Conservation (phyloP, 441 rosid genomes). For the Breynia disticha region DNA sequence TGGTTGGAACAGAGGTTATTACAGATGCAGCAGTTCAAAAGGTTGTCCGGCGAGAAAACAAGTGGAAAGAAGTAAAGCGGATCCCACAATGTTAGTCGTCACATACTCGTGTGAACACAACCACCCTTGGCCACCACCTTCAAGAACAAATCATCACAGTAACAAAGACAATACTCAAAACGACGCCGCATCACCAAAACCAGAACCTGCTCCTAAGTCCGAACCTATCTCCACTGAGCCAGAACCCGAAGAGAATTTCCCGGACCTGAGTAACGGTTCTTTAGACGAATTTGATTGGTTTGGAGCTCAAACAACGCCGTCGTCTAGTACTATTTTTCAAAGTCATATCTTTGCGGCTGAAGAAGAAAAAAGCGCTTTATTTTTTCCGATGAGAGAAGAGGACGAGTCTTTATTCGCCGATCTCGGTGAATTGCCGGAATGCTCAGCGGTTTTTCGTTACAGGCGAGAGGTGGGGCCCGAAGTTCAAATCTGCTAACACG, state of each 20-base stretch:
- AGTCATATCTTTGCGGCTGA: slow-evolving; percentile 48
- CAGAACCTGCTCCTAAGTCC: not conserved
- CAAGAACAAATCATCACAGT: slow-evolving; percentile 35
- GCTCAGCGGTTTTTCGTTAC: slow-evolving; percentile 64
- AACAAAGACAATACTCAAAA: slow-evolving; percentile 8
- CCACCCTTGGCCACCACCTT: slow-evolving; percentile 68
- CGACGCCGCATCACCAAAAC: not conserved
- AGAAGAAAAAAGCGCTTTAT: slow-evolving; percentile 28
- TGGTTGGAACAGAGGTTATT: slow-evolving; percentile 57
- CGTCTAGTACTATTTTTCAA: slow-evolving; percentile 60
- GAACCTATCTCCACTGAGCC: slow-evolving; percentile 16
- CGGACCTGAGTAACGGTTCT: slow-evolving; percentile 35
- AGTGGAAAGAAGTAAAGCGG: slow-evolving; percentile 74
- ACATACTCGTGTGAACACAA: slow-evolving; percentile 86
- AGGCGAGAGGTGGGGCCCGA: slow-evolving; percentile 46
- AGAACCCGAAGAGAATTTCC: slow-evolving; percentile 32
- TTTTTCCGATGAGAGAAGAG: slow-evolving; percentile 74
- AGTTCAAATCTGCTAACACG: slow-evolving; percentile 77
- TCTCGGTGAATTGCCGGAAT: slow-evolving; percentile 96
- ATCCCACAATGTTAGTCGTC: slow-evolving; percentile 73
- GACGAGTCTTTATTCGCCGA: slow-evolving; percentile 92
- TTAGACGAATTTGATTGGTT: slow-evolving; percentile 83
- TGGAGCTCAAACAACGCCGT: slow-evolving; percentile 29
- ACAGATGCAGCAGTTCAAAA: slow-evolving; percentile 88
- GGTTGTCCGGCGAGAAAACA: slow-evolving; percentile 95